Evolutionary conservation across 345 rosid species (phyloP), one percentile per base, ranked within the genome.

Genomic region (Gossypium bickii): DNA sequence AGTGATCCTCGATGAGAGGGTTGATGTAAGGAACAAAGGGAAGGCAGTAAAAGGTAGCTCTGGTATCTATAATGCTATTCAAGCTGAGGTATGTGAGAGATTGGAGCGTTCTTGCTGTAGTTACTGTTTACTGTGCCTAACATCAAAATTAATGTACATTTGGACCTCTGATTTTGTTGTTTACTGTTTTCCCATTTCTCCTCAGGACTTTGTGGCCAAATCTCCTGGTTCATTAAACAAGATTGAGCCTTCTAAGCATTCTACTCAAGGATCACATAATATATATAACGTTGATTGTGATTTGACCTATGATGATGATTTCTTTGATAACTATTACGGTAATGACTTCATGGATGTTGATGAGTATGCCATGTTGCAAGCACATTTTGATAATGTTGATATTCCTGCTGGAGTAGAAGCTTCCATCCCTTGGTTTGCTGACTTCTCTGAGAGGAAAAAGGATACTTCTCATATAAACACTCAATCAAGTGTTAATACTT

Each of bases 361-460:
- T 65, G 78, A 81, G 2, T 89, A 84, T 76, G 84, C 78, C 70
- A 52, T 67, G 71, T 83, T 91, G 74, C 97, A 92, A 88, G 86
- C 86, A 25, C 86, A 87, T 78, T 89, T 91, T 34, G 95, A 94
- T 82, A 70, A 73, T 55, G 84, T 83, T 74, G 86, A 89, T 82
- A 59, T 91, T 60, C 95, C 97, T 71, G 72, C 97, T 77, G 94
- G 87, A 48, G 97, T 94, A 79, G 98, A 94, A 84, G 89, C 86
- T 47, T 27, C 91, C 2, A 80, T 94, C 75, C 93, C 97, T 53
- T 86, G 87, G 89, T 83, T 89, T 72, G 68, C 85, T 2, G 76
- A 78, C 79, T 80, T 83, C 51, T 15, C 76, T 66, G 74, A 76
- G 16, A 51, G 80, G 62, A 73, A 78, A 67, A 24, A 71, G 60